phyloP scores from a whole-genome alignment of 306 rosid genomes.

The apple (Malus domestica) region ASM211411v1 NC_041800.1:7880501-7881000 shows the following conservation, averaged over 20 bases:
- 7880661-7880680: slow-evolving; percentile 63
- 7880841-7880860: background rate
- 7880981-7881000: no score
- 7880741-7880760: background rate
- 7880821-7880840: no score
- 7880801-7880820: background rate
- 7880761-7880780: background rate
- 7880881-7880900: no score
- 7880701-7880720: slow-evolving; percentile 56
- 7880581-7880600: slow-evolving; percentile 68
- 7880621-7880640: slow-evolving; percentile 32
- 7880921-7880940: no score
- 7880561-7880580: slow-evolving; percentile 17
- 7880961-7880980: no score
- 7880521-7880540: slow-evolving; percentile 36
- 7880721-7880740: slow-evolving; percentile 9
- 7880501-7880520: slow-evolving; percentile 43
- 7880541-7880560: slow-evolving; percentile 39
- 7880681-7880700: slow-evolving; percentile 38
- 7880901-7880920: no score
- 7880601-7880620: slow-evolving; percentile 43
- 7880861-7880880: background rate
- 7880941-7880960: no score
- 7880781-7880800: background rate
- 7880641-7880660: slow-evolving; percentile 38